Evolutionary conservation across 306 rosid species (phyloP).

Genomic region (Vigna trinervia): DNA sequence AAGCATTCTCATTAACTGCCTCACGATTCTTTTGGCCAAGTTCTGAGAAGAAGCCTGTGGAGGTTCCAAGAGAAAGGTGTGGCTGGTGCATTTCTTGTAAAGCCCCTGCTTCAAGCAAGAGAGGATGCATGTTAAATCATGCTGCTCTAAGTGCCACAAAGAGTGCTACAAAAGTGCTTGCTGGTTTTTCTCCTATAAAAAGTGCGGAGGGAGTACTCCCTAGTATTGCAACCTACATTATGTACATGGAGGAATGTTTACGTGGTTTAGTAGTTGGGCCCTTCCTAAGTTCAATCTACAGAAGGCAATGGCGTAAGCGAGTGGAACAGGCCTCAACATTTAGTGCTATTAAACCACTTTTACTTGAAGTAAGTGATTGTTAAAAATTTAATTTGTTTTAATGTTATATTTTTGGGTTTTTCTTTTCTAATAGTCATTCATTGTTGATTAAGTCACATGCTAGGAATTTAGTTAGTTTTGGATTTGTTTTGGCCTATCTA

Average conservation of each 20-base stretch:
- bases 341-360: conserved; percentile 62
- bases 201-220: conserved; percentile 80
- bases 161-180: conserved; percentile 78
- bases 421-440: conserved; percentile 1
- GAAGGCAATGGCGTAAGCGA: conserved; percentile 74
- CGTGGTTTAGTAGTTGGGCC: conserved; percentile 83
- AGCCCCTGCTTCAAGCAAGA: conserved; percentile 81
- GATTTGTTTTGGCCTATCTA: conserved; percentile 22
- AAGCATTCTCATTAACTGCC: conserved; percentile 81
- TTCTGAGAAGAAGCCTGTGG: conserved; percentile 89
- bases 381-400: conserved; percentile 8
- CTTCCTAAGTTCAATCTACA: conserved; percentile 63
- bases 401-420: conserved; percentile 28
- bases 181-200: conserved; percentile 67
- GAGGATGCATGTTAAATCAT: conserved; percentile 98
- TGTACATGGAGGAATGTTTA: conserved; percentile 83
- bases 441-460: conserved; percentile 28
- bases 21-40: conserved; percentile 98
- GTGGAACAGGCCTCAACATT: conserved; percentile 71
- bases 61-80: conserved; percentile 99
- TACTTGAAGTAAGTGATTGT: conserved; percentile 76
- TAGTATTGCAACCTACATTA: conserved; percentile 78
- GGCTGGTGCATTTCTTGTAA: conserved; percentile 98
- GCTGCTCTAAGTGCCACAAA: conserved; percentile 85
- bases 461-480: conserved; percentile 34